Conservation (phyloP, 2,329 filamentous ascomycete species). For the Lachnellula arida region DNA sequence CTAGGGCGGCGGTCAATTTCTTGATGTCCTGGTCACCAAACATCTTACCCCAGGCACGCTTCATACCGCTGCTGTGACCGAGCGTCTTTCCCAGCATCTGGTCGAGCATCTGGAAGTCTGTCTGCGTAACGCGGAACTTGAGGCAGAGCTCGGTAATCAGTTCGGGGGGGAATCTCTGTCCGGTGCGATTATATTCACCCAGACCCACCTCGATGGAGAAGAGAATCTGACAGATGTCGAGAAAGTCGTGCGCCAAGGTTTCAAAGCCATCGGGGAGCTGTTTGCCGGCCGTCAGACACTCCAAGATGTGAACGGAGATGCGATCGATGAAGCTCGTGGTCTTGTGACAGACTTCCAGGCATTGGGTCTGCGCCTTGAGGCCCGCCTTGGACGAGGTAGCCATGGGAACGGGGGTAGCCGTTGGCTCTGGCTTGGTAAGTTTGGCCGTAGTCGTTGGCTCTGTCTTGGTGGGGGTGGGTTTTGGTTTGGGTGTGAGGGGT, state of each 20-base stretch:
- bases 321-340: conserved; percentile 57
- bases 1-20: conserved; percentile 53
- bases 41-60: conserved; percentile 58
- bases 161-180: conserved; percentile 52
- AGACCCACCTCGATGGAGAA: conserved; percentile 66
- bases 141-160: conserved; percentile 59
- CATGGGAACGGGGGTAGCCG: conserved; percentile 8
- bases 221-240: conserved; percentile 61
- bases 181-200: conserved; percentile 45
- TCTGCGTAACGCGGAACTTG: conserved; percentile 56
- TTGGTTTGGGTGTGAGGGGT: too few relatives aligned
- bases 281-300: conserved; percentile 56
- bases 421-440: neutral
- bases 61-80: conserved; percentile 8
- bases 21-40: conserved; percentile 58
- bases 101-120: conserved; percentile 59
- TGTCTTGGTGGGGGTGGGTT: too few relatives aligned
- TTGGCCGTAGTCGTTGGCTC: too few relatives aligned
- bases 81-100: conserved; percentile 57
- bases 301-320: conserved; percentile 60
- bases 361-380: conserved; percentile 20
- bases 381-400: conserved; percentile 12
- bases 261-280: conserved; percentile 52
- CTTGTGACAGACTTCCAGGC: conserved; percentile 49
- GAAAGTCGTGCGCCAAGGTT: conserved; percentile 58